These are phyloP conservation scores for Maudiozyma saulgeensis DNA, from an alignment of 805 yeast species.

Conservation along the genomic window DNA sequence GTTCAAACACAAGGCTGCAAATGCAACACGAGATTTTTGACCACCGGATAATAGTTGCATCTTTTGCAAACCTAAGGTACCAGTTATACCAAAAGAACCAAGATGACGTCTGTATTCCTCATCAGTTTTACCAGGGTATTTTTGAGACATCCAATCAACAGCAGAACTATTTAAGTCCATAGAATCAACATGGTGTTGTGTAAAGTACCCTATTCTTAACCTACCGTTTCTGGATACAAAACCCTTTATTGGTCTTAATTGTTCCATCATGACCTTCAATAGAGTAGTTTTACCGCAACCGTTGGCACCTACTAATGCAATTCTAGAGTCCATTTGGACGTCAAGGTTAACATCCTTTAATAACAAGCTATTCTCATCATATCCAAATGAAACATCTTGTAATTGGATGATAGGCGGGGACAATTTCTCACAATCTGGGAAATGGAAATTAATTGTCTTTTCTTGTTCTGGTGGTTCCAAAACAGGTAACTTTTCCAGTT, in stretches of 20 bases:
- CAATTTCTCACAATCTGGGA: constrained; percentile 89
- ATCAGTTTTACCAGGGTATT: constrained; percentile 87
- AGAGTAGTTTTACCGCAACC: constrained; percentile 99
- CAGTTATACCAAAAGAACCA: constrained; percentile 96
- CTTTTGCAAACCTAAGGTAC: constrained; percentile 84
- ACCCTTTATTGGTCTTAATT: constrained; percentile 66
- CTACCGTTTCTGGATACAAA: constrained; percentile 72
- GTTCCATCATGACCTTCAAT: constrained; percentile 76
- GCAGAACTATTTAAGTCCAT: constrained; percentile 83
- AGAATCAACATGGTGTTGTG: constrained; percentile 97
- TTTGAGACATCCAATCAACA: constrained; percentile 85
- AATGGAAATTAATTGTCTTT: constrained; percentile 69
- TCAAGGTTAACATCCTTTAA: constrained; percentile 75
- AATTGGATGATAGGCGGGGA: constrained; percentile 92
- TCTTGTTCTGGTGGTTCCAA: constrained; percentile 94
- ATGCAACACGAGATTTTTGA: constrained; percentile 96
- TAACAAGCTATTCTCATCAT: constrained; percentile 53
- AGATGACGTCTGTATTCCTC: constrained; percentile 95
- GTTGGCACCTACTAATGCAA: constrained; percentile 96
- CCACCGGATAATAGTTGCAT: constrained; percentile 91
- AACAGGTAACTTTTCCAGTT: constrained; percentile 86
- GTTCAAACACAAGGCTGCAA: constrained; percentile 84
- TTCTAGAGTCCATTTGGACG: constrained; percentile 87
- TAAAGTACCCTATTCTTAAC: constrained; percentile 89
- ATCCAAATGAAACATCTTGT: constrained; percentile 80